Evolutionary conservation across 2,329 filamentous ascomycete species (phyloP), one percentile per base, ranked within the genome.

Genomic region (Purpureocillium lavendulum): DNA sequence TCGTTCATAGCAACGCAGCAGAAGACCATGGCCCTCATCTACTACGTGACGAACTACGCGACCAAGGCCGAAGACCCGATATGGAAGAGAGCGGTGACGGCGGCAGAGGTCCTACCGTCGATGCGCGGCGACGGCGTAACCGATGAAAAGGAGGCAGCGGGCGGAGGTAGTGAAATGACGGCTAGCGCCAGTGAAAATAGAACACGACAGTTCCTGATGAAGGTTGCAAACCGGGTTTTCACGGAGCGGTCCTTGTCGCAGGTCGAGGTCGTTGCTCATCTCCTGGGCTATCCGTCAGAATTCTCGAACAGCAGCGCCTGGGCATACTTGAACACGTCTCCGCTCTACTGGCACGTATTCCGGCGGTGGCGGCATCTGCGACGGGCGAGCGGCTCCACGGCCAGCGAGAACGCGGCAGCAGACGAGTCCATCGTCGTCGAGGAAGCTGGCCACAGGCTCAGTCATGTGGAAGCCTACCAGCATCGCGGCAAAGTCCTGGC

Each of bases 151-250:
- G 21, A 26, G 21, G 21, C 6, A 26, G 21, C 21, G 5, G 21
- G 21, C 21, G 21, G 21, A 26, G 21, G 21, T 5, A 26, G 10
- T 26, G 21, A 26, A 26, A 26, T 26, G 21, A 26, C 10, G 10
- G 30, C n/a, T 7, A 8, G 11, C 15, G 15, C 18, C 15, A 21
- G 6, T 21, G n/a, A 18, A 21, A 42, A 42, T 24, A 30, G 40
- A 18, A 39, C 18, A 15, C 31, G 31, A 9, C 31, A 40, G 33
- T 43, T 39, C 14, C 36, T 45, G 18, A 40, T 43, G 40, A 40
- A 35, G 28, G 38, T 34, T 3, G 43, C 40, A 12, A 45, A 46
- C 14, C 38, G 41, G 8, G 24, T 45, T 14, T 45, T 45, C 24
- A 40, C 43, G 2, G 40, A 42, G 15, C 31, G 40, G 18, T 38